These are phyloP conservation scores for Gymnopilus junonius DNA, from an alignment of 768 basidiomycete species.

Conservation along the genomic window DNA sequence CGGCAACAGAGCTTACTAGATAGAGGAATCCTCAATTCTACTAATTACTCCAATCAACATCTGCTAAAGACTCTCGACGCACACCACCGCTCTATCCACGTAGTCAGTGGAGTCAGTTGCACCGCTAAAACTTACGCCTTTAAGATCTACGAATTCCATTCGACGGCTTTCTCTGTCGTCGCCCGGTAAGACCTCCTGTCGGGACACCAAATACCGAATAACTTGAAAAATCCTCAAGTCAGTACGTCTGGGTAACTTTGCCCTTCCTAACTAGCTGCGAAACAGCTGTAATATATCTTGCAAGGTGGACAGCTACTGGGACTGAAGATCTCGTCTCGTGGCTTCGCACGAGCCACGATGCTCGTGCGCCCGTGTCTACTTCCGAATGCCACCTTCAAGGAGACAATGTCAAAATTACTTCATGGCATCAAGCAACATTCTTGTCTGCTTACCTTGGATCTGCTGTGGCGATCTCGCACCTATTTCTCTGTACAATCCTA, in stretches of 20 bases:
- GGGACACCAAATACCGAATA: neutral
- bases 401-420: slow-evolving; percentile 13
- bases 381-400: slow-evolving; percentile 11
- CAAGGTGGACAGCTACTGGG: neutral
- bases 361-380: slow-evolving; percentile 3
- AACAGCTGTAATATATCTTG: neutral
- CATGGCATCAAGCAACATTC: slow-evolving; percentile 10
- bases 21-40: slow-evolving; percentile 6
- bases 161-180: slow-evolving; percentile 8
- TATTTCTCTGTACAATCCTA: slow-evolving; percentile 11
- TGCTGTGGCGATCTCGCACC: slow-evolving; percentile 10
- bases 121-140: neutral
- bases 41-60: slow-evolving; percentile 1
- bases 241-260: neutral
- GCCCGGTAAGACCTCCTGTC: neutral
- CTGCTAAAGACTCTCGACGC: slow-evolving; percentile 5
- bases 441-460: slow-evolving; percentile 9
- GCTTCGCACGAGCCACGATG: slow-evolving; percentile 11
- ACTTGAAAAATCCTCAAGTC: neutral
- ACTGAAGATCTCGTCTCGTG: slow-evolving; percentile 8
- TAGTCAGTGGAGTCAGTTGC: slow-evolving; percentile 1
- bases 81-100: slow-evolving; percentile 10
- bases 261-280: slow-evolving; percentile 2
- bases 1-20: slow-evolving; percentile 4
- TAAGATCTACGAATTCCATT: slow-evolving; percentile 10